Conservation (phyloP, 2,329 filamentous ascomycete genomes). For the Aspergillus terreus region DNA sequence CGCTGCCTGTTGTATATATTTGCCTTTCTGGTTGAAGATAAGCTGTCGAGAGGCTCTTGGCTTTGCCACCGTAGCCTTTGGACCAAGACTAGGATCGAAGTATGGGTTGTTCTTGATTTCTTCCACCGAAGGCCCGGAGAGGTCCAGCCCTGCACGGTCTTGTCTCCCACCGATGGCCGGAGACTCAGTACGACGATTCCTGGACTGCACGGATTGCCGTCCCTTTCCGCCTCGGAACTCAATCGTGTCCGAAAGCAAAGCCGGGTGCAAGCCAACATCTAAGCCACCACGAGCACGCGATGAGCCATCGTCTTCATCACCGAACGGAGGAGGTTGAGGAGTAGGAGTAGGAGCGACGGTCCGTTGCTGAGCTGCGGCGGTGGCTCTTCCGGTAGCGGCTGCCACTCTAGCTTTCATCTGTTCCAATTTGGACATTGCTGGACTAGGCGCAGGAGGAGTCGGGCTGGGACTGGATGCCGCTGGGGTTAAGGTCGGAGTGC, state of each 20-base stretch:
- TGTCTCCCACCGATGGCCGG: conserved; percentile 32
- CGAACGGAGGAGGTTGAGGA: conserved; percentile 37
- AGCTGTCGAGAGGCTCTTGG: conserved; percentile 70
- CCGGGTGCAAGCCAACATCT: conserved; percentile 73
- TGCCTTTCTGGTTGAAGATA: conserved; percentile 90
- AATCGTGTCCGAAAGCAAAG: conserved; percentile 54
- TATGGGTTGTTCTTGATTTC: conserved; percentile 73
- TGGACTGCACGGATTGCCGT: conserved; percentile 46
- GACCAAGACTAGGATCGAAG: conserved; percentile 66
- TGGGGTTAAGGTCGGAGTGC: conserved; percentile 19
- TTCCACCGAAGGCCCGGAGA: conserved; percentile 55
- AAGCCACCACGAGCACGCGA: conserved; percentile 61
- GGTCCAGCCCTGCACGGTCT: conserved; percentile 51
- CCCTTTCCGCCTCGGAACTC: conserved; percentile 43
- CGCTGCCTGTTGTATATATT: conserved; percentile 93
- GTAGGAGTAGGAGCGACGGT: conserved; percentile 24
- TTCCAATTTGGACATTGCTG: conserved; percentile 64
- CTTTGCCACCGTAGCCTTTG: conserved; percentile 56
- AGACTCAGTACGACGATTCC: conserved; percentile 51
- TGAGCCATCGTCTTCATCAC: conserved; percentile 50
- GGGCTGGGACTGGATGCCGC: conserved; percentile 34
- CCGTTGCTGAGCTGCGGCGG: conserved; percentile 44
- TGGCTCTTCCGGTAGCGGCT: conserved; percentile 60
- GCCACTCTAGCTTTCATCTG: conserved; percentile 77
- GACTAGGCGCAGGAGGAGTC: conserved; percentile 27